Percentiles rank a stretch among this genome's conserved stretches.
phyloP scores from a whole-genome alignment of 129 eudicot genomes.

The Pulicaria dysenterica region DNA sequence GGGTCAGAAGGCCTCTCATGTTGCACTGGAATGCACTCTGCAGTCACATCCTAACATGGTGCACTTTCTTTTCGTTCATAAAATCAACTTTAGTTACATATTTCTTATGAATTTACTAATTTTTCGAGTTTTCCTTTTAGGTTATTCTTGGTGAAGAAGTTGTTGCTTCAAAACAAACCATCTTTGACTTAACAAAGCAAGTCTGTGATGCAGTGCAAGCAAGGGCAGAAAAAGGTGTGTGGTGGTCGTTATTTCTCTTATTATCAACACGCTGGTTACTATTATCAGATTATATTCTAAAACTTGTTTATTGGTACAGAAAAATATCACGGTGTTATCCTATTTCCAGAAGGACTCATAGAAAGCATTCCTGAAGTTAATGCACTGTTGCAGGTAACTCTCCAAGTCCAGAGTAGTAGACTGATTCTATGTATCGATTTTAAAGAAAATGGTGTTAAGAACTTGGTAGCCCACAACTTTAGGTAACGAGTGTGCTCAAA shows the following conservation, averaged over 20 bases:
- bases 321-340: constrained; percentile 88
- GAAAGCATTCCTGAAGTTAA: constrained; percentile 98
- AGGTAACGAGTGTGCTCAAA: neutral
- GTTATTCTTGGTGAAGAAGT: constrained; percentile 98
- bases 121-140: constrained; percentile 38
- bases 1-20: constrained; percentile 97
- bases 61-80: constrained; percentile 15
- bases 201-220: constrained; percentile 98
- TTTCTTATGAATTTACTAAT: neutral
- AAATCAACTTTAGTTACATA: neutral
- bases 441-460: neutral
- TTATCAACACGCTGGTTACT: neutral
- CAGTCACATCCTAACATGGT: constrained; percentile 99
- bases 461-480: neutral
- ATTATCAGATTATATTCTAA: neutral
- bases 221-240: constrained; percentile 74
- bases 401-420: constrained; percentile 6
- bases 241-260: constrained; percentile 1
- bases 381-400: constrained; percentile 78
- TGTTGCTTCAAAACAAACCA: constrained; percentile 84
- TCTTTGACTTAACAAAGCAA: constrained; percentile 90
- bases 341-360: constrained; percentile 95
- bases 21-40: constrained; percentile 93
- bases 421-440: neutral
- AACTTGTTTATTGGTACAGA: constrained; percentile 40